Base-by-base conservation (phyloP, 441 rosid species). In the Aleurites moluccanus region DNA sequence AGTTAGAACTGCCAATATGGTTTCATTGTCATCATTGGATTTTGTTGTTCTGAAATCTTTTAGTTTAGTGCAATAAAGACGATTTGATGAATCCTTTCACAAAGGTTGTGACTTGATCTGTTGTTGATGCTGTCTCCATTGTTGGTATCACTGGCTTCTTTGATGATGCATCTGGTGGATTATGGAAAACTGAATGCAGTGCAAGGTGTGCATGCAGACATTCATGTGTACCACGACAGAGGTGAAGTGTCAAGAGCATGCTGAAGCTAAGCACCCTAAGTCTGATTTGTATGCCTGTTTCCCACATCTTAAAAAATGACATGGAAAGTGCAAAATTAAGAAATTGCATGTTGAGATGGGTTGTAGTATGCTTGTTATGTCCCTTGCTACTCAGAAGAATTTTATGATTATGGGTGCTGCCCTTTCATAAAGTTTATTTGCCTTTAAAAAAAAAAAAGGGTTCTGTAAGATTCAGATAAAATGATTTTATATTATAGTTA, bases 191-290 rank as follows among this genome's bases (percentile, higher is more conserved):
- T 30, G 35, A 45, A 16, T 65, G 83, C 82, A 86, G 89, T 86
- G 87, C 84, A 84, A 84, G 80, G 84, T 84, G 38, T 86, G 87
- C 78, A 86, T 86, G 88, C 86, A 85, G 83, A 80, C n/a, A n/a
- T n/a, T n/a, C n/a, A n/a, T n/a, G n/a, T n/a, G n/a, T n/a, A n/a
- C n/a, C n/a, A n/a, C n/a, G n/a, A n/a, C n/a, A n/a, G n/a, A n/a
- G n/a, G n/a, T n/a, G n/a, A n/a, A n/a, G n/a, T n/a, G n/a, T n/a
- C n/a, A n/a, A n/a, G n/a, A n/a, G n/a, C n/a, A n/a, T n/a, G n/a
- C n/a, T n/a, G n/a, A n/a, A n/a, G n/a, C n/a, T n/a, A n/a, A n/a
- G n/a, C n/a, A n/a, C n/a, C n/a, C n/a, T n/a, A n/a, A n/a, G n/a
- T n/a, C n/a, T n/a, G n/a, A n/a, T n/a, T n/a, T n/a, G n/a, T n/a